Conservation (phyloP, 2,329 filamentous ascomycete genomes). For the Penicillium decumbens region DNA sequence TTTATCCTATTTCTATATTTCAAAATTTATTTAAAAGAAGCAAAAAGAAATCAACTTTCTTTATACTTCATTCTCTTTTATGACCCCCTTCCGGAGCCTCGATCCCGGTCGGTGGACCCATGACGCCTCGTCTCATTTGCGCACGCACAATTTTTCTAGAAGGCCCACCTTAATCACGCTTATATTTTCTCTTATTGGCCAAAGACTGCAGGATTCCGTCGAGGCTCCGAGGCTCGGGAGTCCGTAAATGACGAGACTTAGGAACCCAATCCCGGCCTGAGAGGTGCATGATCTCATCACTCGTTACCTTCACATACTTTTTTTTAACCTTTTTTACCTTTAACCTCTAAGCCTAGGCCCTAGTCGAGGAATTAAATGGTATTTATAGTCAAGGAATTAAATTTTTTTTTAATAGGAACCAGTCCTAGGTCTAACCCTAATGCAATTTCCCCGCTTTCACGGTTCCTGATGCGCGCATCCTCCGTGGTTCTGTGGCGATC, state of each 20-base stretch:
- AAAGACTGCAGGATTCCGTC: constrained; percentile 15
- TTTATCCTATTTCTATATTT: too few species aligned
- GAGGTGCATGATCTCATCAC: constrained; percentile 6
- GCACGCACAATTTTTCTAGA: constrained; percentile 21
- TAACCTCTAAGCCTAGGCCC: too few species aligned
- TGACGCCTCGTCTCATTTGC: constrained; percentile 16
- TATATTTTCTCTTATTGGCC: constrained; percentile 1
- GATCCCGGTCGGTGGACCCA: constrained; percentile 17
- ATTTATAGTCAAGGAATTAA: too few species aligned
- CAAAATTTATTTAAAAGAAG: too few species aligned
- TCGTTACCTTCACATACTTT: not conserved
- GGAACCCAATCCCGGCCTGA: not conserved
- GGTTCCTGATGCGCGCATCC: not conserved
- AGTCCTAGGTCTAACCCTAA: not conserved
- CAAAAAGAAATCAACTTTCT: not conserved
- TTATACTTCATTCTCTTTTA: not conserved
- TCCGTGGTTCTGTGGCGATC: constrained; percentile 5
- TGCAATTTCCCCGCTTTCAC: not conserved
- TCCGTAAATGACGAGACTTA: constrained; percentile 4
- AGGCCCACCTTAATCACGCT: constrained; percentile 17
- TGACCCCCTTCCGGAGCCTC: constrained; percentile 13
- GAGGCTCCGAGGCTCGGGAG: constrained; percentile 15
- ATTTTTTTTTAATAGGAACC: too few species aligned
- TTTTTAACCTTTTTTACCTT: too few species aligned
- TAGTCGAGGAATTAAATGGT: too few species aligned